These are phyloP conservation scores for Thelonectria discophora DNA, from an alignment of 2,329 filamentous ascomycete genomes.

Conservation along the genomic window DNA sequence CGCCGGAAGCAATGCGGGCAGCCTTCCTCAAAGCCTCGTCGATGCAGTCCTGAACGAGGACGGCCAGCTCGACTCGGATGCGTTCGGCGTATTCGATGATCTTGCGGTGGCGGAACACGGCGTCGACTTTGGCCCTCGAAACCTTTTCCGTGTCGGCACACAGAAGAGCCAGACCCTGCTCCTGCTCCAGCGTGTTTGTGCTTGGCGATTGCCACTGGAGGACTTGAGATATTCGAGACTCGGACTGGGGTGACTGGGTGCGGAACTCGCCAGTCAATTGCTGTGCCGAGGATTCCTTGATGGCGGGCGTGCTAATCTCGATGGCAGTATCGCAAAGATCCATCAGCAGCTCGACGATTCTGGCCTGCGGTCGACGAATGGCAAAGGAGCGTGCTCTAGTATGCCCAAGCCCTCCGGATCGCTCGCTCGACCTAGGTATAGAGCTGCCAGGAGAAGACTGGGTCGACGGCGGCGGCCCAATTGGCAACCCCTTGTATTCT, in stretches of 20 bases:
- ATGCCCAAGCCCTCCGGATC: slow-evolving; percentile 82
- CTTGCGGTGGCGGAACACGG: slow-evolving; percentile 87
- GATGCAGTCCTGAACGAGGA: slow-evolving; percentile 95
- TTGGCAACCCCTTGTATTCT: slow-evolving; percentile 88
- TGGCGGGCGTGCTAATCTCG: slow-evolving; percentile 91
- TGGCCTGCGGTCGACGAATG: slow-evolving; percentile 84
- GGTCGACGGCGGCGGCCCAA: slow-evolving; percentile 78
- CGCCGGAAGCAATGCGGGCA: slow-evolving; percentile 84
- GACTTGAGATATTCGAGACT: slow-evolving; percentile 93
- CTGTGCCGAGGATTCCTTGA: slow-evolving; percentile 81
- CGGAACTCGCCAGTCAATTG: slow-evolving; percentile 76
- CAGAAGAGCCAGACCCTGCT: slow-evolving; percentile 87
- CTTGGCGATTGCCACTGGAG: slow-evolving; percentile 96
- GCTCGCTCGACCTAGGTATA: slow-evolving; percentile 75
- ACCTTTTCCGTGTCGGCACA: slow-evolving; percentile 89
- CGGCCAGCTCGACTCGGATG: slow-evolving; percentile 91
- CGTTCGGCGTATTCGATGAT: slow-evolving; percentile 97
- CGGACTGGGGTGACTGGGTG: slow-evolving; percentile 94
- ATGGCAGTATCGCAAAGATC: slow-evolving; percentile 96
- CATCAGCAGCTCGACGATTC: slow-evolving; percentile 93
- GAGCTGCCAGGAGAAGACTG: slow-evolving; percentile 77
- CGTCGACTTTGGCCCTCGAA: slow-evolving; percentile 89
- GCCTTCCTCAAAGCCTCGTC: slow-evolving; percentile 91
- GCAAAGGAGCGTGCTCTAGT: slow-evolving; percentile 87
- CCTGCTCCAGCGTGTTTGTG: slow-evolving; percentile 89